Evolutionary conservation across 2,329 filamentous ascomycete species (phyloP).

Genomic region (Pseudocercospora cruenta): DNA sequence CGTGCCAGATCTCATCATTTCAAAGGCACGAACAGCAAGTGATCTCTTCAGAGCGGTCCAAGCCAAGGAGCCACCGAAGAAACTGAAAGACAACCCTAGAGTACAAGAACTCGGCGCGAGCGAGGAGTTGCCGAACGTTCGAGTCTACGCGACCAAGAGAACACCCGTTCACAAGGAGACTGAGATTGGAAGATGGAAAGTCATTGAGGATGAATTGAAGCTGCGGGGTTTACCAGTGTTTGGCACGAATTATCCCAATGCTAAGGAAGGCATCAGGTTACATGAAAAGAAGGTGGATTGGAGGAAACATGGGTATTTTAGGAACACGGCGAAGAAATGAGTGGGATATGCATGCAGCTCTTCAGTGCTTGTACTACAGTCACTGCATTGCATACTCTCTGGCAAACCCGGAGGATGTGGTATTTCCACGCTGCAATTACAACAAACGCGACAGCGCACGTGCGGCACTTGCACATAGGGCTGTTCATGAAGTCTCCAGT

Average conservation of each 20-base stretch:
- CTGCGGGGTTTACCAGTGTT: slow-evolving; percentile 62
- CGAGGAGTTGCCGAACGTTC: slow-evolving; percentile 67
- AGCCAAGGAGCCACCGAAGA: slow-evolving; percentile 42
- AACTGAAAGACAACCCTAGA: slow-evolving; percentile 66
- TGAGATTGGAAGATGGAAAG: slow-evolving; percentile 74
- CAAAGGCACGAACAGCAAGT: slow-evolving; percentile 34
- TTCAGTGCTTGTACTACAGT: no score
- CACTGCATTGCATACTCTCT: no score
- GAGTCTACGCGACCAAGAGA: slow-evolving; percentile 65
- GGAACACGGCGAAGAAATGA: neutral
- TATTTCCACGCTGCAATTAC: no score
- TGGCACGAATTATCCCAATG: slow-evolving; percentile 18
- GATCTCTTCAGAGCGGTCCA: slow-evolving; percentile 40
- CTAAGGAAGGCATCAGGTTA: slow-evolving; percentile 13
- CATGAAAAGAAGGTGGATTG: neutral
- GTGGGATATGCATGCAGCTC: neutral
- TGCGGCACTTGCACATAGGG: no score
- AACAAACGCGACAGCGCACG: no score
- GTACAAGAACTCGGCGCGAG: slow-evolving; percentile 49
- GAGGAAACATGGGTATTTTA: neutral
- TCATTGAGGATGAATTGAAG: slow-evolving; percentile 72
- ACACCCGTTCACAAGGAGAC: slow-evolving; percentile 74
- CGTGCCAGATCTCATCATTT: slow-evolving; percentile 71
- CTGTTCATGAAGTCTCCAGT: no score
- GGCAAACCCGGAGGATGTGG: no score